Evolutionary conservation across 306 rosid genomes (phyloP).

Genomic region (Hippophae rhamnoides): DNA sequence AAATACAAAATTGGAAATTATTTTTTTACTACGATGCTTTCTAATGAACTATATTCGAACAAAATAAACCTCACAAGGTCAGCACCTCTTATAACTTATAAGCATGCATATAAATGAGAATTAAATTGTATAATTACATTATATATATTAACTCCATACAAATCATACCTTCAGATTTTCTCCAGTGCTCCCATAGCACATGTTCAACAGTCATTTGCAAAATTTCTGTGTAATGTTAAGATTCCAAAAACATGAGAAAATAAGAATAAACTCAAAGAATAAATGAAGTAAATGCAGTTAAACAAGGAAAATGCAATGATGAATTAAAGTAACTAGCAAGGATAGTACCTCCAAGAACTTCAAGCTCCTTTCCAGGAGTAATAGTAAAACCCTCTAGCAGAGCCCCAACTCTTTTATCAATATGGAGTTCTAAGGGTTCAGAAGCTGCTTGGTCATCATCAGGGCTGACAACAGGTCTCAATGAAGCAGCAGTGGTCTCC

Average conservation of each 20-base stretch:
- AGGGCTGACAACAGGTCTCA: slow-evolving; percentile 16
- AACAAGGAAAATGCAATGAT: background rate
- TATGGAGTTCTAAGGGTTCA: slow-evolving; percentile 44
- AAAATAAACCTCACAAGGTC: too few relatives aligned
- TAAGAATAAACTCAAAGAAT: slow-evolving; percentile 12
- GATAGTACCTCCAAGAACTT: slow-evolving; percentile 61
- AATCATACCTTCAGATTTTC: slow-evolving; percentile 52
- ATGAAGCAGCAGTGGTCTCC: slow-evolving; percentile 19
- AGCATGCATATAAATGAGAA: too few relatives aligned
- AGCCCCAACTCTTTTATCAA: slow-evolving; percentile 75
- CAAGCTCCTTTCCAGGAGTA: slow-evolving; percentile 83
- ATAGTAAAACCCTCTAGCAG: slow-evolving; percentile 62
- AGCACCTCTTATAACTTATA: too few relatives aligned
- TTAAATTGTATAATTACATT: background rate
- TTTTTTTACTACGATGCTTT: too few relatives aligned
- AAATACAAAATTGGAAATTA: too few relatives aligned
- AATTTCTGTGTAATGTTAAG: slow-evolving; percentile 54
- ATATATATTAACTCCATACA: background rate
- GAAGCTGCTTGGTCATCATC: slow-evolving; percentile 25
- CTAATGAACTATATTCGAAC: too few relatives aligned
- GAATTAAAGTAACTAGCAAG: slow-evolving; percentile 4
- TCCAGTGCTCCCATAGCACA: slow-evolving; percentile 39
- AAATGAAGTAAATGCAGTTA: background rate
- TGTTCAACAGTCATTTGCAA: slow-evolving; percentile 65
- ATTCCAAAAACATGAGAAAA: slow-evolving; percentile 12